Evolutionary conservation across 371 early-diverging fungal species (phyloP), one percentile per base, ranked within the genome.

Genomic region (Dichotomocladium elegans): DNA sequence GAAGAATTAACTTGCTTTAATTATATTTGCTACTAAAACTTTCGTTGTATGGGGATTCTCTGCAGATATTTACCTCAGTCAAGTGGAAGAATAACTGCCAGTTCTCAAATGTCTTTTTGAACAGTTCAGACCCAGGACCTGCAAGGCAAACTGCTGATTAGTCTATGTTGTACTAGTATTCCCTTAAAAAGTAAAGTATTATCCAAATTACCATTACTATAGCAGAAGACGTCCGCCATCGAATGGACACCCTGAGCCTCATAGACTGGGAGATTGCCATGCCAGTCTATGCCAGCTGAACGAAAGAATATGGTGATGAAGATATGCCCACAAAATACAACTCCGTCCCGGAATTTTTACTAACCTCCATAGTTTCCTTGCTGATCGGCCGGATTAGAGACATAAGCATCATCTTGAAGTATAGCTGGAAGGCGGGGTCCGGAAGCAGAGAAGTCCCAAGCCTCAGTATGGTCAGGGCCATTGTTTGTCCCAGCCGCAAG

Each of bases 401-500:
- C 62, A 44, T 63, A 63, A 50, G 49, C 55, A 48, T 68, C 60
- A 45, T 63, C 35, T n/a, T 24, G 41, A 41, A 15, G 6, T 15
- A 70, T 37, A 37, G 79, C 65, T 14, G 80, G 78, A 21, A 54
- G 37, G 48, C 79, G 76, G 55, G 74, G 61, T 10, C 70, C 77
- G 48, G 51, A 63, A 47, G 57, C 44, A 47, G 61, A 57, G 35
- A 77, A 48, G 57, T 82, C 83, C 73, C 74, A 86, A 60, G 82
- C 74, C 66, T 87, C 86, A 51, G 60, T 67, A 62, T 75, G 74
- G 45, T 64, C 63, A 55, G 85, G 86, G 49, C 68, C 64, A 54
- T 77, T 82, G 55, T 78, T 77, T 27, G 86, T 85, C 37, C 85
- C 83, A 41, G 79, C 74, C 49, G 86, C 83, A 35, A 89, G 60